Conservation (phyloP, 495 filamentous ascomycete genomes). For the Penicillium flavigenum region DNA sequence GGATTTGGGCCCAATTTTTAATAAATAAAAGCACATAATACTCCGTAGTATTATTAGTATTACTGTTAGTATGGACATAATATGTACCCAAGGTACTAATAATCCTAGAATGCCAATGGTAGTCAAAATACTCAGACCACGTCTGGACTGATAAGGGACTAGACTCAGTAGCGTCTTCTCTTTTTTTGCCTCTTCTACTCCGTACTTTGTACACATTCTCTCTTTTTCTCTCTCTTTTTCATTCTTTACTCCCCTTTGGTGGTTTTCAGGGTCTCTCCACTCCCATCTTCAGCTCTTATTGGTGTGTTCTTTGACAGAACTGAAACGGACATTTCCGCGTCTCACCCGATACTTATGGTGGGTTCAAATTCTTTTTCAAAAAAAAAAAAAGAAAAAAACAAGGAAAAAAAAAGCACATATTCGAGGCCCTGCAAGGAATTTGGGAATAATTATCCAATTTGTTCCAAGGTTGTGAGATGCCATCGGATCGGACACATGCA, state of each 20-base stretch:
- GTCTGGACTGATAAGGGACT: background rate
- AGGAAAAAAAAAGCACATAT: background rate
- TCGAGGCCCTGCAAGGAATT: slow-evolving; percentile 10
- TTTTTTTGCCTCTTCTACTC: background rate
- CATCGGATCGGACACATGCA: slow-evolving; percentile 15
- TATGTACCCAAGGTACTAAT: background rate
- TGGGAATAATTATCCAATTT: slow-evolving; percentile 6
- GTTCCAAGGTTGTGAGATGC: slow-evolving; percentile 12
- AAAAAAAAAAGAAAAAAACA: too few relatives aligned
- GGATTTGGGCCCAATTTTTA: background rate
- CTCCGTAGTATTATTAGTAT: too few relatives aligned
- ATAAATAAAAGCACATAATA: background rate
- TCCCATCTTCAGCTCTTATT: slow-evolving; percentile 10
- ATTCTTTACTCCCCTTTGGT: slow-evolving; percentile 1
- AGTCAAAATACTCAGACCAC: background rate
- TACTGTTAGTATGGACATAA: too few relatives aligned
- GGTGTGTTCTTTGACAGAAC: slow-evolving; percentile 5
- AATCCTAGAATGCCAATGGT: background rate
- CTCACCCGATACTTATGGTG: slow-evolving; percentile 1
- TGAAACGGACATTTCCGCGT: slow-evolving; percentile 5
- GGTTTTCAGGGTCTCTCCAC: slow-evolving; percentile 3
- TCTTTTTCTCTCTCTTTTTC: background rate
- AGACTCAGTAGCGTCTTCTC: slow-evolving; percentile 7
- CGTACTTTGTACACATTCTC: background rate
- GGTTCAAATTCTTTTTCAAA: background rate